Evolutionary conservation across 305 asterid genomes (phyloP).

Genomic region (Fraxinus albicans): DNA sequence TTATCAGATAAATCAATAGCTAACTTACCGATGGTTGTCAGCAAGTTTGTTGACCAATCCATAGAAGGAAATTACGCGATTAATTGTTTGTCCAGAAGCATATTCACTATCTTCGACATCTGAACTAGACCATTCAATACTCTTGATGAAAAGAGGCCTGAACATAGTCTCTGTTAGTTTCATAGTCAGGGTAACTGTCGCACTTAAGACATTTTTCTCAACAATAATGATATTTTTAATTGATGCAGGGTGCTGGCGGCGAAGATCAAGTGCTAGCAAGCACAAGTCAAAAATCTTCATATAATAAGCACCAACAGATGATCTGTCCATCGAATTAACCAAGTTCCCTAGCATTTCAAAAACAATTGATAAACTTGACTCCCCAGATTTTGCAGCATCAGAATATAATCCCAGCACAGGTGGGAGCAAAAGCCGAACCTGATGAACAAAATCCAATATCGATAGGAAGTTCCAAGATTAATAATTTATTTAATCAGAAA

Average conservation of each 20-base stretch:
- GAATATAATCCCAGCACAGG: constrained; percentile 60
- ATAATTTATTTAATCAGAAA: constrained; percentile 1
- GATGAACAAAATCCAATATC: constrained; percentile 25
- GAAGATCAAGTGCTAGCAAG: constrained; percentile 87
- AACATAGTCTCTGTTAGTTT: constrained; percentile 84
- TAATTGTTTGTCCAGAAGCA: constrained; percentile 33
- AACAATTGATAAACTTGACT: constrained; percentile 56
- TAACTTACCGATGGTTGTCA: constrained; percentile 74
- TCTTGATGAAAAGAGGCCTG: constrained; percentile 78
- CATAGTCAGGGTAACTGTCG: constrained; percentile 66
- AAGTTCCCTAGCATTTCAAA: constrained; percentile 74
- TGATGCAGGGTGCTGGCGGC: constrained; percentile 60
- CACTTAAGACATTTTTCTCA: constrained; percentile 64
- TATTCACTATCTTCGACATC: constrained; percentile 42
- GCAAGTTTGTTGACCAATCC: constrained; percentile 75
- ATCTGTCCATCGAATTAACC: constrained; percentile 74
- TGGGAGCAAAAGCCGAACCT: constrained; percentile 92
- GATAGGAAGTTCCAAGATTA: constrained; percentile 13
- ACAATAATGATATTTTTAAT: constrained; percentile 52
- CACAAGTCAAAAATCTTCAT: constrained; percentile 75
- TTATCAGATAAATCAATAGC: constrained; percentile 13
- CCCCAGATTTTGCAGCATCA: constrained; percentile 64
- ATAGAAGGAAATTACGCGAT: constrained; percentile 77
- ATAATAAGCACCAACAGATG: constrained; percentile 66
- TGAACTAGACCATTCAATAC: constrained; percentile 85